Evolutionary conservation across 2,329 filamentous ascomycete genomes (phyloP), one percentile per base, ranked within the genome.

Genomic region (Trichoderma cornu-damae): DNA sequence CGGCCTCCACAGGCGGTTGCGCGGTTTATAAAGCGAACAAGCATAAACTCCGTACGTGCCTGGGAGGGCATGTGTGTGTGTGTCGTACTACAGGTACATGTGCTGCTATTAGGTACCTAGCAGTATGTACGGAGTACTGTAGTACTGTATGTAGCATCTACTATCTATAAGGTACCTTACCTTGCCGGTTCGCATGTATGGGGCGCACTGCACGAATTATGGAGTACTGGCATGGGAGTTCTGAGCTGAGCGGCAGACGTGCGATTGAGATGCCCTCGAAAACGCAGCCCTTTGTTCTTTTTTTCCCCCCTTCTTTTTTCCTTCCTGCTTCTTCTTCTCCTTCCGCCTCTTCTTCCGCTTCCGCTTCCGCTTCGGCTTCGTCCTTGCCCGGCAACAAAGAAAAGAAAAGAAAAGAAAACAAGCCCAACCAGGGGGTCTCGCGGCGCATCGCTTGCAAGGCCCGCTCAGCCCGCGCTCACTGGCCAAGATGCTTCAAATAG

Each of bases 401-500:
- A n/a, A n/a, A n/a, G n/a, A n/a, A n/a, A n/a, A n/a, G n/a, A n/a
- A n/a, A n/a, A n/a, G n/a, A n/a, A n/a, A n/a, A n/a, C n/a, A n/a
- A n/a, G 34, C 32, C 51, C 51, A 56, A 56, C 49, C 53, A 56
- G 26, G 50, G 50, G 28, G n/a, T n/a, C n/a, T 35, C 38, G 30
- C 34, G 51, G 16, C 9, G 42, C 51, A 46, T 55, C 51, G 51
- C 51, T 55, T 55, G 38, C 51, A 43, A 44, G 37, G 44, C 42
- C 43, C 43, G 43, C 53, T 18, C 44, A 35, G 20, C 37, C 47
- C 35, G 34, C 53, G 44, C 53, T 56, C 53, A 56, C 43, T 56
- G 53, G 53, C 44, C 12, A 16, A 26, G 37, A 22, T 40, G n/a
- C 18, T 22, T 16, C 42, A 55, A 28, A 47, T 55, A 47, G 51